Conservation (phyloP, 2,329 filamentous ascomycete genomes). For the Pseudogymnoascus sp. region DNA sequence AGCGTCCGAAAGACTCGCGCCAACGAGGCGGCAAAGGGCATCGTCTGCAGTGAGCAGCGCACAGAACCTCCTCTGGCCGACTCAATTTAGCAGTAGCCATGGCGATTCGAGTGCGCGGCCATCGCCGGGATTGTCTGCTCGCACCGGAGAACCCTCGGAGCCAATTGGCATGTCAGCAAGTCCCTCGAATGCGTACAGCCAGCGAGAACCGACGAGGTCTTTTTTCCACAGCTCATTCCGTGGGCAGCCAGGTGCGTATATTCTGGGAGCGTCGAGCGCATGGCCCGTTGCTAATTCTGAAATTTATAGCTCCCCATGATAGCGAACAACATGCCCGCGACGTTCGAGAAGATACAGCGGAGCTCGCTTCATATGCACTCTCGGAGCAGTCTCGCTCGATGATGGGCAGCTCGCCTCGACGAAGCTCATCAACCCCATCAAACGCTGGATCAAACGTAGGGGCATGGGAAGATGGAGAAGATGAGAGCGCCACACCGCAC, state of each 20-base stretch:
- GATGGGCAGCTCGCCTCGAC: slow-evolving; percentile 11
- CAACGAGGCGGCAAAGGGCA: not conserved
- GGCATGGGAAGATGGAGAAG: slow-evolving; percentile 16
- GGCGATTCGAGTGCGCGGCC: slow-evolving; percentile 1
- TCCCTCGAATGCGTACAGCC: slow-evolving; percentile 25
- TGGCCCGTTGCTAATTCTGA: not conserved
- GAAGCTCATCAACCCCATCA: slow-evolving; percentile 18
- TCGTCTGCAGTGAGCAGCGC: not conserved
- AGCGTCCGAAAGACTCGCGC: slow-evolving; percentile 2
- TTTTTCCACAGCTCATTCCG: slow-evolving; percentile 61
- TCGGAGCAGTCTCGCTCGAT: slow-evolving; percentile 45
- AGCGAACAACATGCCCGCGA: slow-evolving; percentile 67
- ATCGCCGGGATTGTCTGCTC: not conserved
- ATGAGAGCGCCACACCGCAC: slow-evolving; percentile 17
- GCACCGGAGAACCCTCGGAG: not conserved
- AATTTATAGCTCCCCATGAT: slow-evolving; percentile 46
- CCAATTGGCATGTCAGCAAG: not conserved
- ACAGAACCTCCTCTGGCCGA: not conserved
- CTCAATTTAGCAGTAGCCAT: not conserved
- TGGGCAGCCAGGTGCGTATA: slow-evolving; percentile 46
- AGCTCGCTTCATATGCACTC: slow-evolving; percentile 75
- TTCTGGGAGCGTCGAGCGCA: not conserved
- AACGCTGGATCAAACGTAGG: slow-evolving; percentile 22
- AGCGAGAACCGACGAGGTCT: slow-evolving; percentile 62
- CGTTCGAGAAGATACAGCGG: slow-evolving; percentile 79